A percentile compares a stretch with the other conserved stretches of the same genome.
Evolutionary conservation across 495 filamentous ascomycete genomes (phyloP).

Genomic region (Lepraria neglecta): DNA sequence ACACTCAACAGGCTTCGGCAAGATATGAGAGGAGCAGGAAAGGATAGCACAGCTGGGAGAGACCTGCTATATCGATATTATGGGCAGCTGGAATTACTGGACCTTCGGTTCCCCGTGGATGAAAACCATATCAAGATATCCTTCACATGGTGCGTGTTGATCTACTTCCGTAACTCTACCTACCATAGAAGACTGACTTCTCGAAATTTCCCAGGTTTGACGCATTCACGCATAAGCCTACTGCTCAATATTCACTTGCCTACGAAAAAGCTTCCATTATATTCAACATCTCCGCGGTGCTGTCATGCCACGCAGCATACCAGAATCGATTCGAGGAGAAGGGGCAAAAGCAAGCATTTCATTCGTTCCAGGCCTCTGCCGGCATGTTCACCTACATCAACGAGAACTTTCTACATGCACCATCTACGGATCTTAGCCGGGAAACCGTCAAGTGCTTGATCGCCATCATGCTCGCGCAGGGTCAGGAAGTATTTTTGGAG

Average conservation of each 20-base stretch:
- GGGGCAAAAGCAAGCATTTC: constrained; percentile 91
- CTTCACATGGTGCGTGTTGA: constrained; percentile 77
- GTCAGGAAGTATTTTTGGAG: constrained; percentile 93
- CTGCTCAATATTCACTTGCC: constrained; percentile 89
- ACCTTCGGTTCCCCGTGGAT: constrained; percentile 92
- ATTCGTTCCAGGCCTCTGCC: constrained; percentile 95
- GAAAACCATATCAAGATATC: constrained; percentile 98
- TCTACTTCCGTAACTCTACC: neutral
- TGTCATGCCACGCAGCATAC: constrained; percentile 91
- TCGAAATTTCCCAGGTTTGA: constrained; percentile 64
- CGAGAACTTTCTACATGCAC: constrained; percentile 96
- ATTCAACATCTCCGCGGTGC: constrained; percentile 97
- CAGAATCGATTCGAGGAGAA: constrained; percentile 87
- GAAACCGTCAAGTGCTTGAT: constrained; percentile 95
- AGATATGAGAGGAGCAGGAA: constrained; percentile 97
- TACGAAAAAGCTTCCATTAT: constrained; percentile 99
- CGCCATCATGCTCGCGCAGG: constrained; percentile 86
- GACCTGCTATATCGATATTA: constrained; percentile 97
- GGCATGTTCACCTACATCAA: constrained; percentile 99
- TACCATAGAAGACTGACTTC: constrained; percentile 14
- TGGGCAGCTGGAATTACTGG: constrained; percentile 88
- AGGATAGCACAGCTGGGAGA: constrained; percentile 89
- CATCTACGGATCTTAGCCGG: constrained; percentile 86
- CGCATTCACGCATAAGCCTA: constrained; percentile 94
- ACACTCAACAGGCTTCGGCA: constrained; percentile 95